These are phyloP conservation scores for Xylariaceae sp. DNA, from an alignment of 2,329 filamentous ascomycete genomes.

Conservation along the genomic window DNA sequence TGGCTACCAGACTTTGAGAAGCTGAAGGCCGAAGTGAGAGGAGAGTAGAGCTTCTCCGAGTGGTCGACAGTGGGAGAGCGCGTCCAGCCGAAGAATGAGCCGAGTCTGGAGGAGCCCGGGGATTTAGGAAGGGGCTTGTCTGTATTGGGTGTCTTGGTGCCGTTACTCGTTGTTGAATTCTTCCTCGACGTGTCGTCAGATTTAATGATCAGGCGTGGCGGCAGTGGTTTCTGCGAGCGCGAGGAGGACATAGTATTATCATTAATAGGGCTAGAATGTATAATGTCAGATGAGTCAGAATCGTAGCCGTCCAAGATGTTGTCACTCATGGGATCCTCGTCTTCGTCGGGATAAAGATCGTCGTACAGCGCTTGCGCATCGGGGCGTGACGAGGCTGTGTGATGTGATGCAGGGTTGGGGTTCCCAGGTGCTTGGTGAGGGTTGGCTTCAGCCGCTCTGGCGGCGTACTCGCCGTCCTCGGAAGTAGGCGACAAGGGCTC, in stretches of 20 bases:
- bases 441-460: slow-evolving; percentile 28
- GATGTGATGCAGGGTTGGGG: slow-evolving; percentile 40
- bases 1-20: slow-evolving; percentile 38
- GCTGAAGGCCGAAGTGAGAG: slow-evolving; percentile 46
- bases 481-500: slow-evolving; percentile 16
- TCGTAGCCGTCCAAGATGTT: slow-evolving; percentile 33
- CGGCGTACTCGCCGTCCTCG: slow-evolving; percentile 23
- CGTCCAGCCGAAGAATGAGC: slow-evolving; percentile 51
- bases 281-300: slow-evolving; percentile 34
- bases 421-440: slow-evolving; percentile 24
- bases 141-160: slow-evolving; percentile 38
- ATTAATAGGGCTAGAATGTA: slow-evolving; percentile 36
- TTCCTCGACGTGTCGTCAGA: slow-evolving; percentile 33
- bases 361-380: slow-evolving; percentile 40
- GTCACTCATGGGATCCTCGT: slow-evolving; percentile 34
- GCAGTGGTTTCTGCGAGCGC: slow-evolving; percentile 44
- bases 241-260: slow-evolving; percentile 42
- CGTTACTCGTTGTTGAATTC: slow-evolving; percentile 26
- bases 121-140: slow-evolving; percentile 54
- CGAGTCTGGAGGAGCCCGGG: slow-evolving; percentile 46
- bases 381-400: slow-evolving; percentile 43
- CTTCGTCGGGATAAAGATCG: slow-evolving; percentile 35
- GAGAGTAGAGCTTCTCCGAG: slow-evolving; percentile 44
- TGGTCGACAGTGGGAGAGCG: slow-evolving; percentile 45
- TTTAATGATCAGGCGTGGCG: slow-evolving; percentile 49